Conservation (phyloP, 306 rosid genomes). For the Sophora flavescens region DNA sequence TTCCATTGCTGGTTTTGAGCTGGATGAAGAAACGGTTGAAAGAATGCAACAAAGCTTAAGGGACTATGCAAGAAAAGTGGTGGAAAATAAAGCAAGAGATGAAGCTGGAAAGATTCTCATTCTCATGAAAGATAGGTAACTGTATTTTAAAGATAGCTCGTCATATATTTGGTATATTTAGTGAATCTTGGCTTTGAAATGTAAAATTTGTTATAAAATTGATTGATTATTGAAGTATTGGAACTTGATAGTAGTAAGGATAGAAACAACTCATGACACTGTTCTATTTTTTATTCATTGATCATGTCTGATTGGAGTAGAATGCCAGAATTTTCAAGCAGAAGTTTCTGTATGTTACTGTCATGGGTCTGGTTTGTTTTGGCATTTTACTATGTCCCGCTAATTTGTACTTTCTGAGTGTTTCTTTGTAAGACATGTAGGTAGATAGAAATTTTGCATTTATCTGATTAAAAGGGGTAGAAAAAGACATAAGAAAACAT, state of each 20-base stretch:
- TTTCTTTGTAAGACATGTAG: slow-evolving; percentile 29
- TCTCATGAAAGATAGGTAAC: slow-evolving; percentile 92
- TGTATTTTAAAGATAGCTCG: slow-evolving; percentile 9
- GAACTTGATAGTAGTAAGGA: slow-evolving; percentile 3
- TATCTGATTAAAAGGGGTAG: slow-evolving; percentile 4
- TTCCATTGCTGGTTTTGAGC: slow-evolving; percentile 73
- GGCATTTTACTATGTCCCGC: slow-evolving; percentile 12
- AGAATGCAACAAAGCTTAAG: slow-evolving; percentile 62
- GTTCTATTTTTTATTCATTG: slow-evolving; percentile 8
- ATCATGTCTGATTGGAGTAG: slow-evolving; percentile 12
- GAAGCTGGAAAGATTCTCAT: slow-evolving; percentile 82
- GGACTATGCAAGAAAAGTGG: slow-evolving; percentile 75
- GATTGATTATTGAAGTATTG: slow-evolving; percentile 20
- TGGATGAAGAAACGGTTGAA: slow-evolving; percentile 64
- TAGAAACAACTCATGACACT: slow-evolving; percentile 7
- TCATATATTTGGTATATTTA: not conserved
- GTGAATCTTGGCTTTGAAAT: slow-evolving; percentile 27
- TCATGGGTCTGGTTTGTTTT: not conserved
- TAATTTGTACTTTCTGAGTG: not conserved
- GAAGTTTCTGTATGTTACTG: slow-evolving; percentile 21
- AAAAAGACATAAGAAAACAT: slow-evolving; percentile 1
- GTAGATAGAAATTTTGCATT: slow-evolving; percentile 1
- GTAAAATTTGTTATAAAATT: not conserved
- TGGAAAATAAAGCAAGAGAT: slow-evolving; percentile 81
- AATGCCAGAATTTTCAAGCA: slow-evolving; percentile 28